Conservation (phyloP, 1,284 basidiomycete species). For the Cutaneotrichosporon sp. region DNA sequence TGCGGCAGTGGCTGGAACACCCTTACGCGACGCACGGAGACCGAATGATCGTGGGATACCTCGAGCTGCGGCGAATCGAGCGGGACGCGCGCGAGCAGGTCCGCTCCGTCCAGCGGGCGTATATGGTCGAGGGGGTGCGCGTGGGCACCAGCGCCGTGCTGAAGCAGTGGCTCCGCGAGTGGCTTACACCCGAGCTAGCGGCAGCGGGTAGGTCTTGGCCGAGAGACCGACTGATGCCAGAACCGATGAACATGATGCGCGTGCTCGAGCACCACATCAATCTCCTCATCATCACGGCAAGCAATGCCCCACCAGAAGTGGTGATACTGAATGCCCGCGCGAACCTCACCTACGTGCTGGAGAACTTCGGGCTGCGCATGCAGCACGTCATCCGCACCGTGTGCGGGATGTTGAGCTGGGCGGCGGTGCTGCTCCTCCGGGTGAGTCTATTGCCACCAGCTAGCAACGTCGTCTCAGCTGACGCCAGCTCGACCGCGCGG, state of each 20-base stretch:
- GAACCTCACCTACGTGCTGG: neutral
- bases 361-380: neutral
- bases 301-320: neutral
- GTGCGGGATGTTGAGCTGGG: constrained; percentile 13
- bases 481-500: constrained; percentile 10
- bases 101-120: neutral
- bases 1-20: constrained; percentile 8
- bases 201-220: neutral
- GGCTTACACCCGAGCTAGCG: constrained; percentile 8
- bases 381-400: constrained; percentile 14
- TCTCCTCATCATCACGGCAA: constrained; percentile 12
- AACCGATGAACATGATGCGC: constrained; percentile 11
- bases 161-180: constrained; percentile 4
- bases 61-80: constrained; percentile 12
- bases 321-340: constrained; percentile 1
- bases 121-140: constrained; percentile 11
- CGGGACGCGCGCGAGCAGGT: constrained; percentile 8
- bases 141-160: neutral
- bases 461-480: neutral
- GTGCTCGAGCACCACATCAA: constrained; percentile 9
- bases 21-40: constrained; percentile 8
- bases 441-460: neutral
- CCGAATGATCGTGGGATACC: constrained; percentile 9
- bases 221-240: neutral
- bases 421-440: constrained; percentile 6